A percentile compares a stretch with the other conserved stretches of the same genome.
These are phyloP conservation scores for Pilatotrama ljubarskyi DNA, from an alignment of 768 basidiomycete genomes.

Conservation along the genomic window DNA sequence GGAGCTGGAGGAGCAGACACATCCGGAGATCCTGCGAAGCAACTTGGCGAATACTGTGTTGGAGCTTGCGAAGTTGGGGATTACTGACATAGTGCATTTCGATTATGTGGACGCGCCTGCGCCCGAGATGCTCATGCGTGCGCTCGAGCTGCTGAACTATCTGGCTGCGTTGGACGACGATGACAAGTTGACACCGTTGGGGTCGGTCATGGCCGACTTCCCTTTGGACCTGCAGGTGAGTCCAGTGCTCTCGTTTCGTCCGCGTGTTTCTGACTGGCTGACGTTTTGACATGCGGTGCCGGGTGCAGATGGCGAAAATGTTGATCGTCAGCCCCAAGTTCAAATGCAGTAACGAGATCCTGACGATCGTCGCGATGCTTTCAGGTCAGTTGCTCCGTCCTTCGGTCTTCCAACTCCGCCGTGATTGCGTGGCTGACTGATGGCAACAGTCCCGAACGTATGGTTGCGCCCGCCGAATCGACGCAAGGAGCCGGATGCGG, in stretches of 20 bases:
- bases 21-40: conserved; percentile 92
- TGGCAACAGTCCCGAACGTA: conserved; percentile 76
- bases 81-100: conserved; percentile 52
- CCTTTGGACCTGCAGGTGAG: conserved; percentile 94
- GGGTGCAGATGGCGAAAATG: conserved; percentile 82
- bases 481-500: conserved; percentile 88
- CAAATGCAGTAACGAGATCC: conserved; percentile 92
- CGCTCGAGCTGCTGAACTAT: conserved; percentile 90
- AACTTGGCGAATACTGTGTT: conserved; percentile 93
- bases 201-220: conserved; percentile 95
- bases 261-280: too few relatives aligned
- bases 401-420: background rate
- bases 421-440: background rate
- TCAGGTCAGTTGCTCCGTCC: conserved; percentile 56
- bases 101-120: conserved; percentile 34
- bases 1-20: conserved; percentile 95
- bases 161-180: conserved; percentile 93
- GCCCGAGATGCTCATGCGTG: conserved; percentile 87
- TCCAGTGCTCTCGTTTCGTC: background rate
- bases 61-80: conserved; percentile 91
- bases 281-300: background rate
- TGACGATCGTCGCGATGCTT: conserved; percentile 95
- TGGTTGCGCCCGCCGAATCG: conserved; percentile 90
- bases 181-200: conserved; percentile 84
- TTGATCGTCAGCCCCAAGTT: conserved; percentile 94